Evolutionary conservation across 148 eudicot species (phyloP), one percentile per base, ranked within the genome.

Genomic region (Persicaria tinctoria): DNA sequence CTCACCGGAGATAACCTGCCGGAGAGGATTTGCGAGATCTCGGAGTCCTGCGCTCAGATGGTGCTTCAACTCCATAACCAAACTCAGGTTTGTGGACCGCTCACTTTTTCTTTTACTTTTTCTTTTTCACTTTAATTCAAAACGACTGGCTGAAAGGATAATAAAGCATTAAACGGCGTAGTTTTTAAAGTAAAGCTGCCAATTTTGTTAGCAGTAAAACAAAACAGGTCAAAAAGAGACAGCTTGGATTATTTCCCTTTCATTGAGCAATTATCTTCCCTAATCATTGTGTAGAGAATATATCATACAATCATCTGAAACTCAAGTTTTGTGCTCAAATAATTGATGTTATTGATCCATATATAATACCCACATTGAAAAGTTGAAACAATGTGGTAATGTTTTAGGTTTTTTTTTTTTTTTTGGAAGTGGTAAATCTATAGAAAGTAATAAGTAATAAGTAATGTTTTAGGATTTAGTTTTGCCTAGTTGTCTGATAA

Each of bases 41-140:
- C 98, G 4, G 87, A 93, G 78, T 85, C 88, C 8, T 93, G 96
- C 77, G 88, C 98, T 66, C 90, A 87, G 73, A 93, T 90, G 98
- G 86, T 86, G 56, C 92, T 89, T 75, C 89, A 89, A 75, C 85
- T 87, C 77, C 91, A 86, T 48, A 75, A 86, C 82, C 89, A 84
- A 79, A 79, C 85, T 57, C 84, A 89, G 91, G 98, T 93, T 70
- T 77, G 53, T 16, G 7, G 75, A 53, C 17, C 51, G 7, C 75
- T 50, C 49, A 49, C 49, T 73, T 53, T 23, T 4, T 7, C 62
- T 53, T 18, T 64, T 46, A n/a, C 60, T 60, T 55, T 41, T 27
- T 16, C 66, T 50, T 50, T 12, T 60, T 13, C 14, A 66, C 70
- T 66, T 66, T 66, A 66, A 66, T 66, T 66, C 70, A 44, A 66